Percentiles rank a stretch among this genome's conserved stretches.
phyloP scores from a whole-genome alignment of 805 yeast genomes.

The Saccharomyces paradoxus region DNA sequence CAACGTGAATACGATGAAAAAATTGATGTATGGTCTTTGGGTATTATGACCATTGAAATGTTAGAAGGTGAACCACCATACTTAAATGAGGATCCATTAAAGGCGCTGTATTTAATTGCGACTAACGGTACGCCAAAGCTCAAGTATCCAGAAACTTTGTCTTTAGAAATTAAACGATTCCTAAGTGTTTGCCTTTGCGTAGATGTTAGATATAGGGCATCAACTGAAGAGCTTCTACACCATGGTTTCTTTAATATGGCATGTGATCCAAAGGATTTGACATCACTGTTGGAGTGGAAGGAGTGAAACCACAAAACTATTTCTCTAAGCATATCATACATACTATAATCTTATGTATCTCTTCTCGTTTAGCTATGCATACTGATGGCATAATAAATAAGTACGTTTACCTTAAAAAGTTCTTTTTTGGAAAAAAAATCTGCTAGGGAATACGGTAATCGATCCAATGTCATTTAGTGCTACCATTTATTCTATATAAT shows the following conservation, averaged over 20 bases:
- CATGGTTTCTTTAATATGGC: slow-evolving; percentile 65
- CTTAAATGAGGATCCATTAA: slow-evolving; percentile 88
- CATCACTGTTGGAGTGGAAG: slow-evolving; percentile 50
- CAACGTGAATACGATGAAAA: slow-evolving; percentile 94
- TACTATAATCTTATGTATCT: background rate
- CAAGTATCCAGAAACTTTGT: slow-evolving; percentile 78
- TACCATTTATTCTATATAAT: background rate
- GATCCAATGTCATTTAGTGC: background rate
- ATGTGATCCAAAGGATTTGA: slow-evolving; percentile 51
- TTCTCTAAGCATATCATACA: background rate
- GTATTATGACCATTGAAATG: slow-evolving; percentile 98
- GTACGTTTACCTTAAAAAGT: background rate
- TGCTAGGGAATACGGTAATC: background rate
- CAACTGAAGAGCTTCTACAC: slow-evolving; percentile 75
- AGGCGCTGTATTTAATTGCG: slow-evolving; percentile 88
- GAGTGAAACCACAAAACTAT: slow-evolving; percentile 9
- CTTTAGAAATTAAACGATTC: slow-evolving; percentile 74
- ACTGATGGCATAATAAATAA: background rate
- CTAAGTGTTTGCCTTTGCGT: slow-evolving; percentile 88
- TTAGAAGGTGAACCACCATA: slow-evolving; percentile 98
- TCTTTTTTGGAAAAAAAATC: background rate
- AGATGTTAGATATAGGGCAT: slow-evolving; percentile 85
- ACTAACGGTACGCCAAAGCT: slow-evolving; percentile 95
- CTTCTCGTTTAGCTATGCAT: background rate
- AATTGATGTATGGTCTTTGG: slow-evolving; percentile 96